Evolutionary conservation across 768 basidiomycete genomes (phyloP).

Genomic region (Fomitopsis pulvina): DNA sequence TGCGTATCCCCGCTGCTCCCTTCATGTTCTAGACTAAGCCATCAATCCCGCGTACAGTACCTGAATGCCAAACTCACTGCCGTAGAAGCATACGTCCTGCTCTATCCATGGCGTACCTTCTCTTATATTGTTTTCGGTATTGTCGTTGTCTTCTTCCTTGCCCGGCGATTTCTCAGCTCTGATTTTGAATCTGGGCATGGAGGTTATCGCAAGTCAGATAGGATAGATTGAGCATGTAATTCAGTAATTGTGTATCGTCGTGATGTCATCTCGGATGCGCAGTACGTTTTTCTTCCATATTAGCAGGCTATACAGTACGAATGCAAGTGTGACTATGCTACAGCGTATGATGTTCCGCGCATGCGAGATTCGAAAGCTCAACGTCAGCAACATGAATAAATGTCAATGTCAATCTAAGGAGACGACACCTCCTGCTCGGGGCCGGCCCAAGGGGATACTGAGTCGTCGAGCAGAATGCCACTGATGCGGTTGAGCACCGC

Average conservation of each 20-base stretch:
- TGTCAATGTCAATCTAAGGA: not conserved
- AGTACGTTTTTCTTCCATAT: not conserved
- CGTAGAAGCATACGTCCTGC: slow-evolving; percentile 19
- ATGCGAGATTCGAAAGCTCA: not conserved
- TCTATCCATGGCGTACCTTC: slow-evolving; percentile 21
- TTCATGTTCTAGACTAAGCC: not conserved
- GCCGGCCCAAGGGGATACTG: slow-evolving; percentile 32
- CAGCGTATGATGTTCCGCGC: not conserved
- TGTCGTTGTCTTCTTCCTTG: slow-evolving; percentile 12
- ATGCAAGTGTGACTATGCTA: slow-evolving; percentile 1
- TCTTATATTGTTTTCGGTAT: slow-evolving; percentile 16
- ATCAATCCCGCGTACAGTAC: slow-evolving; percentile 16
- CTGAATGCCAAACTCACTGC: slow-evolving; percentile 23
- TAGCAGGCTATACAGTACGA: not conserved
- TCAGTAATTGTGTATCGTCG: not conserved
- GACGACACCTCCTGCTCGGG: not conserved
- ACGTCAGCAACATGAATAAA: not conserved
- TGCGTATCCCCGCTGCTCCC: slow-evolving; percentile 31
- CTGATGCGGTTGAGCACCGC: slow-evolving; percentile 77
- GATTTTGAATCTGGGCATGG: slow-evolving; percentile 15
- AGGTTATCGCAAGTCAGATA: slow-evolving; percentile 8
- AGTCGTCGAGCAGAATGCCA: slow-evolving; percentile 64
- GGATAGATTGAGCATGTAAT: slow-evolving; percentile 2
- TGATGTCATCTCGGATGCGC: not conserved
- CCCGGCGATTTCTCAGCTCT: slow-evolving; percentile 16